Base-by-base conservation (phyloP, 1,139 yeast genomes). In the Waltiozyma sp. region DNA sequence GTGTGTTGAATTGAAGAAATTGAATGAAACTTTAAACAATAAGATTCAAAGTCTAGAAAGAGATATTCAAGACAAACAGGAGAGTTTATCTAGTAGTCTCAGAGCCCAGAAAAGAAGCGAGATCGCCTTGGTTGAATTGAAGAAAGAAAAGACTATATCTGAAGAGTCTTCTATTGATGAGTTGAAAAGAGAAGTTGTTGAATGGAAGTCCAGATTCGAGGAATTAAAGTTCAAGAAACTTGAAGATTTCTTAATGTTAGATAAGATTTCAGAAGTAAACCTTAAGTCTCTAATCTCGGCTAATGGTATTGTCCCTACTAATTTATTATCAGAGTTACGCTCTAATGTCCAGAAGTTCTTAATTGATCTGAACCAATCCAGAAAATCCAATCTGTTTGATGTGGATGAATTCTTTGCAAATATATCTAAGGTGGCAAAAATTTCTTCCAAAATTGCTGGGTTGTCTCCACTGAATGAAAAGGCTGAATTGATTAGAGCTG, bases 401-500 rank as follows among this genome's bases (percentile, higher is more conserved):
- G 41, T 63, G 2, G 71, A 69, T 45, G 45, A 62, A 3, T 56
- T 80, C 35, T 81, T 82, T 56, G 79, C 76, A 34, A 65, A 69
- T 43, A 66, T 78, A 28, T 72, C 85, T 2, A 64, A 65, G 41
- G 62, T 80, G 23, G 73, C 83, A 1, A 64, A 73, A 7, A 45
- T 64, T 15, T 73, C 80, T 4, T 70, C 71, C 46, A 67, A 69
- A 45, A 65, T 77, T 40, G 72, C 78, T 1, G 58, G 60, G 19
- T 70, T 66, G 47, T 74, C 72, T 69, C 71, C 62, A 18, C 47
- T 51, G 21, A 51, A 58, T 13, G 57, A 49, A 37, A 54, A 54
- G 43, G 45, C 61, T 13, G 58, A 59, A 5, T 61, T 77, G 39
- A 69, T 82, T 15, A 74, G 86, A 45, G 84, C 83, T 41, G 72